A percentile compares a stretch with the other conserved stretches of the same genome.
These are phyloP conservation scores for Ophiosphaerella herpotricha DNA, from an alignment of 2,329 filamentous ascomycete genomes.

Conservation along the genomic window DNA sequence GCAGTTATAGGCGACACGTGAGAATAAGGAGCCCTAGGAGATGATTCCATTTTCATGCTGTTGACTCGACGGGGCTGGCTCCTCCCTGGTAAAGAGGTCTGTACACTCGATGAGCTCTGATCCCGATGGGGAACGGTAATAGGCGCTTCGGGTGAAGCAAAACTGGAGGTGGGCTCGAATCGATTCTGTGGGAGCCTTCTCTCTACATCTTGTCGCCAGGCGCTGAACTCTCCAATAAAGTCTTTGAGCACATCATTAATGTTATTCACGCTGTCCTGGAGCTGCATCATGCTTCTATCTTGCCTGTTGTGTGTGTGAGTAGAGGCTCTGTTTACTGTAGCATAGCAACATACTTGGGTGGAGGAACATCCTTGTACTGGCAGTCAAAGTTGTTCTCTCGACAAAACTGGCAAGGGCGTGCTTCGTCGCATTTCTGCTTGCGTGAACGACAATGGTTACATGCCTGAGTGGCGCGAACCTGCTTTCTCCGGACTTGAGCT, in stretches of 20 bases:
- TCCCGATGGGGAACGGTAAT: conserved; percentile 31
- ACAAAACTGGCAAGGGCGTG: conserved; percentile 62
- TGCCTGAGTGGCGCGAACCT: conserved; percentile 60
- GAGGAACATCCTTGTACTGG: conserved; percentile 87
- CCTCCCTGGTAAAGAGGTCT: conserved; percentile 36
- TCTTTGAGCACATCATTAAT: conserved; percentile 37
- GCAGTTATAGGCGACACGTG: conserved; percentile 31
- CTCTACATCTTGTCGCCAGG: conserved; percentile 41
- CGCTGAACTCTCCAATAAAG: conserved; percentile 38
- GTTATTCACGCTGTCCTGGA: conserved; percentile 51
- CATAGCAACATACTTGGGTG: conserved; percentile 73
- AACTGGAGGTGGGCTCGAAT: conserved; percentile 24
- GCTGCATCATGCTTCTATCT: conserved; percentile 57
- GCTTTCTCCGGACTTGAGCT: conserved; percentile 38
- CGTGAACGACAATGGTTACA: conserved; percentile 60
- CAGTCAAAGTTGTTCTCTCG: conserved; percentile 84
- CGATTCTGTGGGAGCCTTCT: conserved; percentile 27
- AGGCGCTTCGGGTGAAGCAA: conserved; percentile 37
- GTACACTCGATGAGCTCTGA: conserved; percentile 29
- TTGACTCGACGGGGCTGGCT: conserved; percentile 31
- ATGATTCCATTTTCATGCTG: conserved; percentile 42
- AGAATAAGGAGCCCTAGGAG: conserved; percentile 28
- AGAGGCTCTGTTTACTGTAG: neutral
- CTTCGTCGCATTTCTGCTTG: conserved; percentile 50
- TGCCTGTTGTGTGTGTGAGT: conserved; percentile 37